Base-by-base conservation (phyloP, 2,329 filamentous ascomycete species). In the Pezicula carpinea region DNA sequence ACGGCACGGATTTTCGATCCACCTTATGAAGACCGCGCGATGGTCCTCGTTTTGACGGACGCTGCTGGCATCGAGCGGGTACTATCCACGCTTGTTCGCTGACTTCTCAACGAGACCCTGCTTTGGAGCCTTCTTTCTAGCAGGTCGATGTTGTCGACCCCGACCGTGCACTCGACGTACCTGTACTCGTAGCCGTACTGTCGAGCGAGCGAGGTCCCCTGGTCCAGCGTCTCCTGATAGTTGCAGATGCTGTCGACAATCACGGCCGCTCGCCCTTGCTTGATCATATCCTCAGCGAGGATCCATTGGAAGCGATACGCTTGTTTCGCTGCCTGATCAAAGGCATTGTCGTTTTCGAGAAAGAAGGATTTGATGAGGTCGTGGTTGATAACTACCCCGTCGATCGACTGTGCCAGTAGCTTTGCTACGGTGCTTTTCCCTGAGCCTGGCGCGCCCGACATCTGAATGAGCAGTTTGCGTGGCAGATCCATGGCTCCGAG, bases 211-310 rank as follows among this genome's bases (percentile, higher is more conserved):
- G 52, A 53, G 3, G 43, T 46, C 2, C 67, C 67, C 5, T 48
- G 34, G 14, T 64, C 58, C 22, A 69, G 47, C 2, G 61, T 52
- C 49, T 65, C 56, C 10, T 54, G 39, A 52, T 55, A 68, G 49
- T 67, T 67, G 55, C 65, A 70, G 23, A 61, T 59, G 46, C 65
- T 67, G 51, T 70, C 67, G 14, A 70, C 58, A 45, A 69, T 62
- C 50, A 69, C 59, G 44, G 44, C 61, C n/a, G n/a, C n/a, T 10
- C 52, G 51, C 2, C 60, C 63, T 49, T 70, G 67, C 22, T 58
- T 61, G 39, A 68, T 56, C 23, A 64, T 22, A 33, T 66, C 60
- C 26, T 63, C 53, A 22, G 65, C 66, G 2, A 70, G 57, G 2
- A 48, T 49, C 65, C 65, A 70, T 32, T 68, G 58, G 8, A 69